Base-by-base conservation (phyloP, 768 basidiomycete genomes). In the Tubosaeta sp. region DNA sequence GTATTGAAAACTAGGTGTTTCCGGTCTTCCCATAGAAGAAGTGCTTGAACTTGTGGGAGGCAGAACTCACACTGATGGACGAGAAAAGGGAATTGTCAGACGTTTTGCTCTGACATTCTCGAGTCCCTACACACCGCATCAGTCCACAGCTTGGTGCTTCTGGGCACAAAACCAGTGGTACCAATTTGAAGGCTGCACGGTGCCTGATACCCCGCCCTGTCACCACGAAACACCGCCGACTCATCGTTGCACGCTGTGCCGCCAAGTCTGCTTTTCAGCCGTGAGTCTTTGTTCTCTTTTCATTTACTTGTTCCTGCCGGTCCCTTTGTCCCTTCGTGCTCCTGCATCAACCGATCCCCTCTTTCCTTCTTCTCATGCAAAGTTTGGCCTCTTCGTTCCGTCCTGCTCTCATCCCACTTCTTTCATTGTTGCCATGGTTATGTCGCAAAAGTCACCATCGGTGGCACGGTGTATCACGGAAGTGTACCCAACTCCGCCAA, bases 401-500 rank as follows among this genome's bases (percentile, higher is more conserved):
- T 42, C 33, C 51, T 38, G 17, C 44, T 9, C 53, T 65, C 2
- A 22, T 51, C 9, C 13, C 33, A 8, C 12, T 63, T n/a, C 35
- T 65, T n/a, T 43, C 54, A 22, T 39, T 31, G 4, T 27, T 65
- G 26, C 54, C 46, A 1, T 48, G 38, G n/a, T 9, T 78, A 71
- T 53, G 57, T 80, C 29, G 68, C 67, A 4, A 57, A 68, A 46
- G 67, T 81, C 19, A 57, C 61, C 38, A 72, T 81, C 26, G 76
- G 77, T 43, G 78, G 79, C 39, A 70, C 65, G 46, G 48, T 52
- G 8, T 80, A 79, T 64, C 32, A 54, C 41, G 79, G 79, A 50
- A 75, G 77, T 54, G 57, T 65, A 6, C 76, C 76, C 46, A 71
- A 71, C 50, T 69, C 73, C n/a, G 76, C 80, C 53, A 80, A 87